These are phyloP conservation scores for Schoenoplectus tabernaemontani DNA, from an alignment of 202 grass and related monocot genomes.

Conservation along the genomic window DNA sequence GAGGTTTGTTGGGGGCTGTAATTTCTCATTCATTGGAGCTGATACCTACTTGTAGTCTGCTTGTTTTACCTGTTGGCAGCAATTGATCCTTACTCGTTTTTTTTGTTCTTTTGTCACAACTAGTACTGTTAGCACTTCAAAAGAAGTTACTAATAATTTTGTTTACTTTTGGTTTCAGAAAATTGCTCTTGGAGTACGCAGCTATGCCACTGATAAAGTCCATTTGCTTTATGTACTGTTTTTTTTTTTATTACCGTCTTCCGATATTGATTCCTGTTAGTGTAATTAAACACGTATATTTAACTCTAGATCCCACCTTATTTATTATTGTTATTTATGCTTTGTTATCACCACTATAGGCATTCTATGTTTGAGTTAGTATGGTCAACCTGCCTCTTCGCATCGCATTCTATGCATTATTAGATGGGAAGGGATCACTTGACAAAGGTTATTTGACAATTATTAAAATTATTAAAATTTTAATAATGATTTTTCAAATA, in stretches of 20 bases:
- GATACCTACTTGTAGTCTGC: not conserved
- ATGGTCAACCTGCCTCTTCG: too few species aligned
- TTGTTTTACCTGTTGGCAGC: not conserved
- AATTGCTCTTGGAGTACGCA: not conserved
- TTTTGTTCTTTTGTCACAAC: not conserved
- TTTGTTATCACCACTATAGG: not conserved
- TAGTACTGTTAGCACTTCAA: not conserved
- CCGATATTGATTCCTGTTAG: conserved; percentile 11
- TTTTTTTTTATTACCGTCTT: conserved; percentile 1
- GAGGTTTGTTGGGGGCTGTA: not conserved
- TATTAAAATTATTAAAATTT: too few species aligned
- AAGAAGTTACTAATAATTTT: not conserved
- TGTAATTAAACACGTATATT: not conserved
- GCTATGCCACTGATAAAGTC: not conserved
- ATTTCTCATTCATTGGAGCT: not conserved
- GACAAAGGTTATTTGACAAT: too few species aligned
- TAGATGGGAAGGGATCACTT: too few species aligned
- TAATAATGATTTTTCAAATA: too few species aligned
- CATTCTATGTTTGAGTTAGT: not conserved
- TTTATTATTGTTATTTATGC: not conserved
- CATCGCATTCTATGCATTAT: too few species aligned
- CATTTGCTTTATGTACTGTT: conserved; percentile 11
- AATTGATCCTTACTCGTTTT: not conserved
- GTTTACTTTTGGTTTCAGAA: conserved; percentile 17
- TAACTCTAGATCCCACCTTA: conserved; percentile 2